phyloP scores from a whole-genome alignment of 768 basidiomycete species.

The Lactarius vividus region DNA sequence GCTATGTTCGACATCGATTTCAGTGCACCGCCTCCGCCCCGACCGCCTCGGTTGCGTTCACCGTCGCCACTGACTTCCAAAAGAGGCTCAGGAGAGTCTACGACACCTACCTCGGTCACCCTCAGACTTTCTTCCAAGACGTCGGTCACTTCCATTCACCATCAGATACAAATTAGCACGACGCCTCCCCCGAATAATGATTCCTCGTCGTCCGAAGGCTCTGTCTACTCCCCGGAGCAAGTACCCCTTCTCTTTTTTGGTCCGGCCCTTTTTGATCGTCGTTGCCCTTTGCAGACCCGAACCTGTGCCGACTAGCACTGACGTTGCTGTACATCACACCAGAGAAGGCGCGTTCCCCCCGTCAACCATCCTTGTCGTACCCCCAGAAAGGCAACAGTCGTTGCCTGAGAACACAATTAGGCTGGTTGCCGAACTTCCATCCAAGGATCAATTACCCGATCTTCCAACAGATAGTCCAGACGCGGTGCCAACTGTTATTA shows the following conservation, averaged over 20 bases:
- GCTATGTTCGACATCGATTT: conserved; percentile 46
- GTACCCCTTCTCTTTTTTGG: not conserved
- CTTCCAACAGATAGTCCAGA: conserved; percentile 7
- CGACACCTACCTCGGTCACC: conserved; percentile 38
- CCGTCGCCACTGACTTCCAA: conserved; percentile 42
- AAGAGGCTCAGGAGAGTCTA: conserved; percentile 31
- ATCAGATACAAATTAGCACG: conserved; percentile 16
- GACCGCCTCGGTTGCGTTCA: conserved; percentile 61
- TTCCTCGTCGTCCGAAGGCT: conserved; percentile 13
- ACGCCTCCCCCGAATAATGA: not conserved
- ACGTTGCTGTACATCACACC: conserved; percentile 17
- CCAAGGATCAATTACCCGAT: conserved; percentile 13
- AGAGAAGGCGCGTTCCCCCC: conserved; percentile 70
- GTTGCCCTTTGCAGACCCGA: conserved; percentile 12
- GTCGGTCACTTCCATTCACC: conserved; percentile 18
- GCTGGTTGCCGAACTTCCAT: conserved; percentile 20
- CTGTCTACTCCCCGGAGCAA: conserved; percentile 16
- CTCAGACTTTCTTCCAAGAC: conserved; percentile 41
- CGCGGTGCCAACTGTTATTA: not conserved
- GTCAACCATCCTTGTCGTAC: conserved; percentile 34
- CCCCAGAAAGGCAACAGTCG: conserved; percentile 12
- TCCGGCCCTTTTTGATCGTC: conserved; percentile 1
- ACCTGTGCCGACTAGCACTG: conserved; percentile 2
- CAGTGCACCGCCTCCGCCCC: conserved; percentile 51
- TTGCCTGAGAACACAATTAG: not conserved